Conservation (phyloP, 2,329 filamentous ascomycete genomes). For the Knufia fluminis region DNA sequence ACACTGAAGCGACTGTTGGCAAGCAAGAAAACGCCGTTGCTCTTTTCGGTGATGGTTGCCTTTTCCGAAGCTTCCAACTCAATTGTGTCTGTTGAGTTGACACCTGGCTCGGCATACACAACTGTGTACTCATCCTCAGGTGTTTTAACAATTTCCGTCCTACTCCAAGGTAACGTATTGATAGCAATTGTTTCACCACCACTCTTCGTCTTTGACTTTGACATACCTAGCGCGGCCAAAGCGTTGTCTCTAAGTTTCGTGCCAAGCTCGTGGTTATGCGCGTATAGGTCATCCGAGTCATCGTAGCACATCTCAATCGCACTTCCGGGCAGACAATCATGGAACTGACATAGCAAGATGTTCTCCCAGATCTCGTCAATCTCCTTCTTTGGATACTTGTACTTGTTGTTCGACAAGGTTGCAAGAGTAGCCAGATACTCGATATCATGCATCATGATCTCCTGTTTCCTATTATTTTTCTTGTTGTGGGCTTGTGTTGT, state of each 20-base stretch:
- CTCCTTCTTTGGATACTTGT: constrained; percentile 88
- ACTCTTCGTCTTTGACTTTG: constrained; percentile 34
- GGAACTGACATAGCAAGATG: constrained; percentile 88
- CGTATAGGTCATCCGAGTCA: constrained; percentile 86
- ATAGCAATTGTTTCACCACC: constrained; percentile 50
- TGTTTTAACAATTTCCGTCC: constrained; percentile 56
- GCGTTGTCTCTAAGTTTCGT: constrained; percentile 62
- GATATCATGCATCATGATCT: constrained; percentile 75
- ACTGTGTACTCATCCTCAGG: constrained; percentile 32
- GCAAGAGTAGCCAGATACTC: constrained; percentile 82
- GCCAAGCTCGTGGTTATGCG: constrained; percentile 68
- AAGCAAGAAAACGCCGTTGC: constrained; percentile 62
- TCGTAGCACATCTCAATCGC: constrained; percentile 98
- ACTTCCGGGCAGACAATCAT: constrained; percentile 91
- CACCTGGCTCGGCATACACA: constrained; percentile 39
- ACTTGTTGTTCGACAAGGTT: constrained; percentile 60
- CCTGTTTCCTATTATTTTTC: constrained; percentile 77
- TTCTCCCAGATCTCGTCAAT: constrained; percentile 94
- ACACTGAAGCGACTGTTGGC: constrained; percentile 69
- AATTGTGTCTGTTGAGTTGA: constrained; percentile 29
- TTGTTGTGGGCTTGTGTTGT: constrained; percentile 98
- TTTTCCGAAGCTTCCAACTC: constrained; percentile 22
- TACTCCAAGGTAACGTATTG: constrained; percentile 81
- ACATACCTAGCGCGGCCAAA: constrained; percentile 57
- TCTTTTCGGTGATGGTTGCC: constrained; percentile 43